Percentiles rank a stretch among this genome's conserved stretches.
Conservation (phyloP, 345 rosid genomes). For the Ceriops decandra region DNA sequence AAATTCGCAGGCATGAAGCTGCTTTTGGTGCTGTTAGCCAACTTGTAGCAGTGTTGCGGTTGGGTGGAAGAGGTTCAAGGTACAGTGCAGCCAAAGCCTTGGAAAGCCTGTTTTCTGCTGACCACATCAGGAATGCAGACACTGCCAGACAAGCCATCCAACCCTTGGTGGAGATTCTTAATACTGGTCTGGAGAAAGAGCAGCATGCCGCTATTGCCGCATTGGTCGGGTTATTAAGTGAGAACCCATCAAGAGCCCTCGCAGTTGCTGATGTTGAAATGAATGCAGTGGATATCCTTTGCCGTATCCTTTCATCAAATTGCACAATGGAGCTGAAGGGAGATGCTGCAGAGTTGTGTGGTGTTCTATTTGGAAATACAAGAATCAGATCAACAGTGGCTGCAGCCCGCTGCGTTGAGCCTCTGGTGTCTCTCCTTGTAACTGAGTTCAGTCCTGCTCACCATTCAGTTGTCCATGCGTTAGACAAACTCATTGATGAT, state of each 20-base stretch:
- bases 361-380: slow-evolving; percentile 89
- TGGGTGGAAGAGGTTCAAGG: slow-evolving; percentile 98
- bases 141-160: slow-evolving; percentile 94
- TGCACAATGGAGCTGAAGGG: slow-evolving; percentile 94
- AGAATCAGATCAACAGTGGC: slow-evolving; percentile 93
- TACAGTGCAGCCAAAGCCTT: slow-evolving; percentile 94
- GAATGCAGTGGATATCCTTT: slow-evolving; percentile 98
- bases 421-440: slow-evolving; percentile 91
- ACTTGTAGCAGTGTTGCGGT: slow-evolving; percentile 91
- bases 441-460: slow-evolving; percentile 90
- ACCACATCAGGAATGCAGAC: slow-evolving; percentile 95
- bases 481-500: slow-evolving; percentile 95
- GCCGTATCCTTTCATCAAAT: slow-evolving; percentile 89
- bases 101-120: slow-evolving; percentile 94
- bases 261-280: slow-evolving; percentile 98
- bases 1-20: slow-evolving; percentile 95
- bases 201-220: slow-evolving; percentile 99
- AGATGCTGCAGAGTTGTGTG: slow-evolving; percentile 97
- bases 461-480: slow-evolving; percentile 88
- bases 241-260: slow-evolving; percentile 90
- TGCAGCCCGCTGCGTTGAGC: slow-evolving; percentile 98
- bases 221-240: slow-evolving; percentile 86
- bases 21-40: slow-evolving; percentile 93
- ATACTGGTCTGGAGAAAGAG: slow-evolving; percentile 88
- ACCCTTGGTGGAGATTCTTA: slow-evolving; percentile 97